Percentiles rank a stretch among this genome's conserved stretches.
phyloP scores from a whole-genome alignment of 805 yeast species.

The Barnettozyma botsteinii region DNA sequence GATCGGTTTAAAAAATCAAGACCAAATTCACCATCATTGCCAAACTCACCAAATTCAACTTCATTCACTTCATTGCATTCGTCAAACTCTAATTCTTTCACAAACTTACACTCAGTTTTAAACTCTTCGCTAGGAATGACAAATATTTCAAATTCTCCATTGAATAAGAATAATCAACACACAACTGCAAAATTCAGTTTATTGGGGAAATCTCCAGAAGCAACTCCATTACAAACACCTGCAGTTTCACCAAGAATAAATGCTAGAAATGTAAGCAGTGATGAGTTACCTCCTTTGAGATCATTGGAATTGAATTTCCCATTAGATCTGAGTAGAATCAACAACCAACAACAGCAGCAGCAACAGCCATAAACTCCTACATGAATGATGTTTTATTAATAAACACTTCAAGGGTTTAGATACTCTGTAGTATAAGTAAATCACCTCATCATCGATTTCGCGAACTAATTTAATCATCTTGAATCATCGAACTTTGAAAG shows the following conservation, averaged over 20 bases:
- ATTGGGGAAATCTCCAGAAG: slow-evolving; percentile 26
- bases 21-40: slow-evolving; percentile 29
- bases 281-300: slow-evolving; percentile 26
- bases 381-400: too few species aligned
- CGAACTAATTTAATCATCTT: neutral
- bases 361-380: neutral
- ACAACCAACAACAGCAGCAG: slow-evolving; percentile 1
- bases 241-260: slow-evolving; percentile 23
- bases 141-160: slow-evolving; percentile 7
- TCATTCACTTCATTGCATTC: slow-evolving; percentile 11
- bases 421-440: too few species aligned
- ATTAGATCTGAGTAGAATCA: slow-evolving; percentile 9
- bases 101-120: slow-evolving; percentile 22
- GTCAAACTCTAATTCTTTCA: slow-evolving; percentile 14
- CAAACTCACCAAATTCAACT: slow-evolving; percentile 17
- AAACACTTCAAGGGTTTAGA: too few species aligned
- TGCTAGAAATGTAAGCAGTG: slow-evolving; percentile 9
- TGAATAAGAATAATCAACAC: neutral
- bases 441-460: too few species aligned
- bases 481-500: neutral
- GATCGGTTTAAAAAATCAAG: slow-evolving; percentile 33
- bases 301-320: slow-evolving; percentile 25
- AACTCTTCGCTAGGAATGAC: slow-evolving; percentile 21
- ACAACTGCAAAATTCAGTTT: slow-evolving; percentile 11
- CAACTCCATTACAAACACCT: slow-evolving; percentile 25